These are phyloP conservation scores for Ophiostoma perfectum DNA, from an alignment of 2,329 filamentous ascomycete genomes.

Conservation along the genomic window DNA sequence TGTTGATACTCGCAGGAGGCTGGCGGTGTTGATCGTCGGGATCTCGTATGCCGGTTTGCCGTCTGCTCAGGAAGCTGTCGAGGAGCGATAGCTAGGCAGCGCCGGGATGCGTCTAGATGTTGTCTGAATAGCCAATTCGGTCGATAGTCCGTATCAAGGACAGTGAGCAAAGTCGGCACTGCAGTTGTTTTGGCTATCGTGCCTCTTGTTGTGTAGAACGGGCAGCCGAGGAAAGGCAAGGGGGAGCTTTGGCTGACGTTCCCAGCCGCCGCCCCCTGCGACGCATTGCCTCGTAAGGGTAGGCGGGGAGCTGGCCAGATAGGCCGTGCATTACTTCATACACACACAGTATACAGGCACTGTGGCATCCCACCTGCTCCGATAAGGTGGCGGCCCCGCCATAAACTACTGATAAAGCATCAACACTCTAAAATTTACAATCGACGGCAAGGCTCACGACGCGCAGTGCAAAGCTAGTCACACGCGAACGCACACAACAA, in stretches of 20 bases:
- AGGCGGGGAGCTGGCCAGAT: conserved; percentile 13
- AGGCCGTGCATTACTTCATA: not conserved
- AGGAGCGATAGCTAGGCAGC: not conserved
- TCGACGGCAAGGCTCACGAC: not conserved
- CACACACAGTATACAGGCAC: not conserved
- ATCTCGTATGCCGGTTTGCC: conserved; percentile 11
- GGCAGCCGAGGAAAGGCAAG: not conserved
- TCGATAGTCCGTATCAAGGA: not conserved
- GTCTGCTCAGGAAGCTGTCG: conserved; percentile 16
- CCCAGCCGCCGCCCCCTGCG: conserved; percentile 4
- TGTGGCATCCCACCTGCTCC: conserved; percentile 6
- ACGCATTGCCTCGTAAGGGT: not conserved
- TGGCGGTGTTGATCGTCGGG: not conserved
- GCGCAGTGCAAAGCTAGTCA: not conserved
- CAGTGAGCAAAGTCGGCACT: not conserved
- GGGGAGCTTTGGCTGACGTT: conserved; percentile 7
- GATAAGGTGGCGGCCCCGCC: conserved; percentile 11
- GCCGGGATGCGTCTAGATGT: not conserved
- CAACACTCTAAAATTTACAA: conserved; percentile 2
- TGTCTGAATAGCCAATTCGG: not conserved
- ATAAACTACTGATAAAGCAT: not conserved
- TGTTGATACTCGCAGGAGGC: not conserved
- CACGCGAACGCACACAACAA: not conserved
- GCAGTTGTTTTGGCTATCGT: not conserved
- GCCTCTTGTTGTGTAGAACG: conserved; percentile 1